Evolutionary conservation across 2,329 filamentous ascomycete species (phyloP), one percentile per base, ranked within the genome.

Genomic region (Grosmannia clavigera): DNA sequence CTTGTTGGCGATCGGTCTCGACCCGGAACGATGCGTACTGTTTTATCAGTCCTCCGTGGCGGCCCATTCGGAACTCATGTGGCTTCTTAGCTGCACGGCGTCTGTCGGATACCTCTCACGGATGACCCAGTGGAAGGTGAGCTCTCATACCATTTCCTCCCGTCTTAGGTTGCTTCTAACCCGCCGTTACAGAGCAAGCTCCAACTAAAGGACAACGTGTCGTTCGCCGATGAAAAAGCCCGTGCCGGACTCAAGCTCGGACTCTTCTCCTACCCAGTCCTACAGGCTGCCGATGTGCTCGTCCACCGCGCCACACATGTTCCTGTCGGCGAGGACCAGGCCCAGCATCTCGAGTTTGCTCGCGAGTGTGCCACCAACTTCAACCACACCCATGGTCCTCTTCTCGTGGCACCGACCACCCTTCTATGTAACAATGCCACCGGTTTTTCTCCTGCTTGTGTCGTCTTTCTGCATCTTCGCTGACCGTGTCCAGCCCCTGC

Each of bases 41-140:
- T 99, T 97, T 71, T 63, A 64, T 54, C 62, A 63, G 60, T 62
- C 61, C 33, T 55, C 89, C 83, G 85, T 92, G 2, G 78, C 84
- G 22, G 85, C 86, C 55, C 94, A 97, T 74, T 77, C 88, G 4
- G 92, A 97, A 72, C 79, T 99, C 64, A 95, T 96, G 88, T 99
- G 94, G 94, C 91, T 97, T 68, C 75, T 99, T 63, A 92, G 90
- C 69, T 96, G 92, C 65, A 88, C 88, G 58, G 89, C 94, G 29
- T 92, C 89, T 5, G 91, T 94, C 72, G 94, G 94, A 48, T 95
- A 96, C 73, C 76, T 99, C n/a, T 87, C 87, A 11, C 81, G 94
- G n/a, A 99, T 99, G 94, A 97, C 94, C 33, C 94, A 97, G 73
- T 99, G 94, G 92, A 99, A 99, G 84, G 90, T 64, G 54, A 25